phyloP scores from a whole-genome alignment of 139 green algal species.

The Chlorella vulgaris region DNA sequence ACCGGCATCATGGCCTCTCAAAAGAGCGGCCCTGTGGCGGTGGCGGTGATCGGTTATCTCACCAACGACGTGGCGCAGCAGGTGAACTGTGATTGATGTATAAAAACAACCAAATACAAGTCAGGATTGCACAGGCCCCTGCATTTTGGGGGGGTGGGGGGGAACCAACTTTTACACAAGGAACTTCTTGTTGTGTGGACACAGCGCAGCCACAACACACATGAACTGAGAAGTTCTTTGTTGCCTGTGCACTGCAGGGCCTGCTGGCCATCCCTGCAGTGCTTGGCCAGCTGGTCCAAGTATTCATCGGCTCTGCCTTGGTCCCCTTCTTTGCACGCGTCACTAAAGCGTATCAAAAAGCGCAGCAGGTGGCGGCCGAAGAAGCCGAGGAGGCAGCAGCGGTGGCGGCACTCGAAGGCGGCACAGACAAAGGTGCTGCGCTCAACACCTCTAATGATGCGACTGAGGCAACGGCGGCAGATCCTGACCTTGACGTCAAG shows the following conservation, averaged over 20 bases:
- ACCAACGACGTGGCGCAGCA: conserved; percentile 35
- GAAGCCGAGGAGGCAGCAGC: background rate
- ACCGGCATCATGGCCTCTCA: conserved; percentile 64
- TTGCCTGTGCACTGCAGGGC: conserved; percentile 39
- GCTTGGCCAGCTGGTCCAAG: conserved; percentile 63
- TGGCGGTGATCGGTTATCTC: conserved; percentile 63
- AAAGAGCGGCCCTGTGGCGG: conserved; percentile 66
- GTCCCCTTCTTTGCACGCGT: conserved; percentile 10
- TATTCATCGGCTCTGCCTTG: conserved; percentile 39
- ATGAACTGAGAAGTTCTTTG: too few relatives aligned
- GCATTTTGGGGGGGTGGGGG: too few relatives aligned
- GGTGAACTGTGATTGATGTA: too few relatives aligned
- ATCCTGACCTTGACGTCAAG: too few relatives aligned
- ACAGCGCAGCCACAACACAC: too few relatives aligned
- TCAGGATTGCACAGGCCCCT: too few relatives aligned
- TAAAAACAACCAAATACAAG: too few relatives aligned
- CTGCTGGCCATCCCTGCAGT: conserved; percentile 66
- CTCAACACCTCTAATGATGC: background rate
- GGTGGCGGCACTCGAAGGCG: background rate
- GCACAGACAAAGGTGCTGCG: background rate
- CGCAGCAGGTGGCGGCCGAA: conserved; percentile 11
- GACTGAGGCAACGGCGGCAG: too few relatives aligned
- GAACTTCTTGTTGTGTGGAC: too few relatives aligned
- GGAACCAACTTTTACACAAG: too few relatives aligned
- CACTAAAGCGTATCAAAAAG: background rate